Evolutionary conservation across 2,329 filamentous ascomycete species (phyloP).

Genomic region (Penicillium fuscoglaucum): DNA sequence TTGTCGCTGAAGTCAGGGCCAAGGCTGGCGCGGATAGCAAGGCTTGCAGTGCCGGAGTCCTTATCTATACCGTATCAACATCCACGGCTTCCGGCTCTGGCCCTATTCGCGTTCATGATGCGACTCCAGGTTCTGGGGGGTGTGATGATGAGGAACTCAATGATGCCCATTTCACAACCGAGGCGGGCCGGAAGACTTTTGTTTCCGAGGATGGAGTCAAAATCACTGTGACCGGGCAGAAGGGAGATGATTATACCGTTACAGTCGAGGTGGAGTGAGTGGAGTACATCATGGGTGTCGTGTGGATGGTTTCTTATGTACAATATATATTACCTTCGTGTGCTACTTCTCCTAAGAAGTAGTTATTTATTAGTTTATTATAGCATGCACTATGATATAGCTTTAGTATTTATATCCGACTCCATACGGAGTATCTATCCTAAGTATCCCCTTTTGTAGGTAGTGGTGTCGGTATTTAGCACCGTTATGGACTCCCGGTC

Average conservation of each 20-base stretch:
- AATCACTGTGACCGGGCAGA: neutral
- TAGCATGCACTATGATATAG: neutral
- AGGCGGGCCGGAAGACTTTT: neutral
- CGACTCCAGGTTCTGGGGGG: neutral
- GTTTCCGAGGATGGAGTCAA: neutral
- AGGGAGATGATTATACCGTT: neutral
- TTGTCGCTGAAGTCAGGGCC: neutral
- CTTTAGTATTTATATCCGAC: neutral
- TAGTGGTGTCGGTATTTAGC: neutral
- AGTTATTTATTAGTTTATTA: neutral
- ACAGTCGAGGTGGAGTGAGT: neutral
- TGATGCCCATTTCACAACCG: neutral
- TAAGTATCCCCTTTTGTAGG: neutral
- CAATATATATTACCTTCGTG: neutral
- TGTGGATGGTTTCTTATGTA: neutral
- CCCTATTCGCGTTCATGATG: neutral
- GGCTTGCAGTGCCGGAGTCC: neutral
- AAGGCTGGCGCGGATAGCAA: neutral
- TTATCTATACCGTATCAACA: neutral
- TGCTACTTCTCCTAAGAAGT: neutral
- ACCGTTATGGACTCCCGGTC: neutral
- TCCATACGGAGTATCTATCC: neutral
- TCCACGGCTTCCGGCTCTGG: neutral
- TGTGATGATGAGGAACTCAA: neutral
- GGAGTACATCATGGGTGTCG: neutral